These are phyloP conservation scores for Citrus inodora DNA, from an alignment of 345 rosid species.

Conservation along the genomic window DNA sequence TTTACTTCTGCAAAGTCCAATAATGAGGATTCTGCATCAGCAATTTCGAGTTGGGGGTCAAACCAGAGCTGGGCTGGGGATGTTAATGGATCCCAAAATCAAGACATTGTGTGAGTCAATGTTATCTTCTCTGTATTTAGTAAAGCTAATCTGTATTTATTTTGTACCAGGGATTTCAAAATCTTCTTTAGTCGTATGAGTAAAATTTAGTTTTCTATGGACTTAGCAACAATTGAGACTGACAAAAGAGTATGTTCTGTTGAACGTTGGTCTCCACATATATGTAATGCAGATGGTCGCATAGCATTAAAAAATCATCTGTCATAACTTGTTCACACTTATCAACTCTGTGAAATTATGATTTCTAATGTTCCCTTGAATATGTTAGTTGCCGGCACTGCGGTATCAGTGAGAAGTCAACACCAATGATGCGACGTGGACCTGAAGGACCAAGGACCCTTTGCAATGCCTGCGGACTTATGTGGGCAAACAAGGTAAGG, in stretches of 20 bases:
- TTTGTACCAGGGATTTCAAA: neutral
- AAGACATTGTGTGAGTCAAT: conserved; percentile 48
- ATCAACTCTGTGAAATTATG: conserved; percentile 1
- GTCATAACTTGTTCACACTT: neutral
- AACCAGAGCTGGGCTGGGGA: conserved; percentile 45
- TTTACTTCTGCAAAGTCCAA: conserved; percentile 57
- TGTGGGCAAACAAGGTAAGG: conserved; percentile 72
- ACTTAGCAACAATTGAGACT: neutral
- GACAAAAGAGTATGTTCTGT: neutral
- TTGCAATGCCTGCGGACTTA: conserved; percentile 74
- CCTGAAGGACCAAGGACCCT: conserved; percentile 76
- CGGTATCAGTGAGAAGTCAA: conserved; percentile 55
- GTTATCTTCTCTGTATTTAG: neutral
- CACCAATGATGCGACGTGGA: conserved; percentile 76
- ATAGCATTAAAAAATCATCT: conserved; percentile 2
- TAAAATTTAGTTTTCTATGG: neutral
- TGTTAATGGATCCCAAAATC: conserved; percentile 45
- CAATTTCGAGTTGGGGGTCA: conserved; percentile 48
- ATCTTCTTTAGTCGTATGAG: neutral
- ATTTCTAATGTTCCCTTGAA: conserved; percentile 12
- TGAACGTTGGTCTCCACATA: neutral
- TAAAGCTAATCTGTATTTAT: neutral
- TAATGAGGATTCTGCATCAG: conserved; percentile 54
- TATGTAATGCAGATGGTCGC: neutral
- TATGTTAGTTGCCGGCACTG: conserved; percentile 55